Base-by-base conservation (phyloP, 75 land plant species). In the Ceratopteris richardii region DNA sequence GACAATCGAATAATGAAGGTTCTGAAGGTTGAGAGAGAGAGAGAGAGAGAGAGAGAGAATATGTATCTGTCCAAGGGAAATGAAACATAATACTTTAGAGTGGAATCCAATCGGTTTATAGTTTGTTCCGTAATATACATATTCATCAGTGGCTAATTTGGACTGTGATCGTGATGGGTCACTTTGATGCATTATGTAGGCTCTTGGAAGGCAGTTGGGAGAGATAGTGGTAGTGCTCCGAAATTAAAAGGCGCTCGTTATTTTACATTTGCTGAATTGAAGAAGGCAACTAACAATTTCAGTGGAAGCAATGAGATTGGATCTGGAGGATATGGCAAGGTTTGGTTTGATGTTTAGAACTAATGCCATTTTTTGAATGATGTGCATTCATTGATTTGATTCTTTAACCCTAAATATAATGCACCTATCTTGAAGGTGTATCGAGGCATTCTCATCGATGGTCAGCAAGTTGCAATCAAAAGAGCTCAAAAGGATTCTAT, bases 321-420 rank as follows among this genome's bases (percentile, higher is more conserved):
- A 0, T 37, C 46, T 13, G 79, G 79, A 40, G 77, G 77, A 4
- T 76, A 71, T 48, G 78, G 78, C 54, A 76, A 65, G 69, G 78
- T 73, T 18, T 58, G 18, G 31, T 28, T 31, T 17, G 39, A 54
- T n/a, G 24, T 54, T 25, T 1, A 23, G 33, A 54, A 13, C 30
- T 23, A 13, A 0, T 19, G 11, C 18, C 9, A 7, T 11, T 10
- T 9, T 40, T 14, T 40, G 14, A 9, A 14, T 10, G 9, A 40
- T 40, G 9, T 40, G 14, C 42, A 40, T 10, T 9, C 9, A 14
- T 40, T 10, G 42, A 14, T 14, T 14, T 40, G 14, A 14, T 9
- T 14, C 9, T 40, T 40, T 40, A 10, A 40, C 42, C 42, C 42
- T 10, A 40, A 14, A 10, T 10, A 40, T 40, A 40, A 40, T 40